Percentiles rank a stretch among this genome's conserved stretches.
Conservation (phyloP, 1,284 basidiomycete species). For the Hypsizygus ulmarius region DNA sequence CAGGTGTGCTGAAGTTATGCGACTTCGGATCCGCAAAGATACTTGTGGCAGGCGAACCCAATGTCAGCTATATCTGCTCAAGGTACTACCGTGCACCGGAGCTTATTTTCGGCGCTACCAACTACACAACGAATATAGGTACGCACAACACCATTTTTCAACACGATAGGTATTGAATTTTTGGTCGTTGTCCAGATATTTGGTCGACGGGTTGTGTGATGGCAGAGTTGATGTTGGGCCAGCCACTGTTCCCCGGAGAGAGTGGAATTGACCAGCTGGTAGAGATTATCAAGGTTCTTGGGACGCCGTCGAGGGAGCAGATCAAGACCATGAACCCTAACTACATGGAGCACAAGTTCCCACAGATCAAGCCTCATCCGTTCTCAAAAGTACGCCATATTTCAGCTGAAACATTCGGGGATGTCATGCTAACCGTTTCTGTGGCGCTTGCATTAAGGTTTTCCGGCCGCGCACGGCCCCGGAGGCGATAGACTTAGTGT, state of each 20-base stretch:
- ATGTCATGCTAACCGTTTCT: background rate
- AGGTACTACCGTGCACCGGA: slow-evolving; percentile 99
- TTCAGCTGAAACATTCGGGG: slow-evolving; percentile 8
- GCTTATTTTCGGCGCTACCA: slow-evolving; percentile 99
- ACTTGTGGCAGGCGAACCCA: slow-evolving; percentile 95
- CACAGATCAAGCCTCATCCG: slow-evolving; percentile 97
- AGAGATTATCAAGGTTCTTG: slow-evolving; percentile 99
- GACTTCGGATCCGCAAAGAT: slow-evolving; percentile 99
- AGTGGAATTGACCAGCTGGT: slow-evolving; percentile 99
- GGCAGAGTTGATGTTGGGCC: slow-evolving; percentile 99
- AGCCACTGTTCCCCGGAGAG: slow-evolving; percentile 98
- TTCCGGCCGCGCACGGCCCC: slow-evolving; percentile 96
- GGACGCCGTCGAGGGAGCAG: slow-evolving; percentile 97
- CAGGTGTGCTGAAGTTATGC: slow-evolving; percentile 96
- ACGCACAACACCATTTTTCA: slow-evolving; percentile 29
- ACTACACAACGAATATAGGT: slow-evolving; percentile 99
- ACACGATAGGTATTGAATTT: slow-evolving; percentile 8
- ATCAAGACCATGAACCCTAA: slow-evolving; percentile 99
- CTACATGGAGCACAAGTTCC: slow-evolving; percentile 99
- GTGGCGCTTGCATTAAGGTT: slow-evolving; percentile 54
- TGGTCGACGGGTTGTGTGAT: slow-evolving; percentile 99
- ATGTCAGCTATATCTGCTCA: slow-evolving; percentile 99
- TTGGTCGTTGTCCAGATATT: slow-evolving; percentile 73
- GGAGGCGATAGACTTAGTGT: slow-evolving; percentile 95
- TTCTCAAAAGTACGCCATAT: slow-evolving; percentile 75